Evolutionary conservation across 2,329 filamentous ascomycete species (phyloP).

Genomic region (Sordariomycetes sp.): DNA sequence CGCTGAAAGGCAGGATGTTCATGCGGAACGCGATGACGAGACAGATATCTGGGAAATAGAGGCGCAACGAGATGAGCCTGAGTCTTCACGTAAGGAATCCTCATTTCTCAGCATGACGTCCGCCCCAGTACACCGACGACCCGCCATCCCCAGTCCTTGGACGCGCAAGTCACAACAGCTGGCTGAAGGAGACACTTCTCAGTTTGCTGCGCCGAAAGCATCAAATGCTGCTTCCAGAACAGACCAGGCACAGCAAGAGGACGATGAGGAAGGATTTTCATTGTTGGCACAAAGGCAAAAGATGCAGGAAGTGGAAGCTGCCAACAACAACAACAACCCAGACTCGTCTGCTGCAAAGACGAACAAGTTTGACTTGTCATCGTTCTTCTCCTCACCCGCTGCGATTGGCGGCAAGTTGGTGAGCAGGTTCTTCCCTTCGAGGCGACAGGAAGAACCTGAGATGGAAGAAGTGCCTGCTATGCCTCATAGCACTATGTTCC

Average conservation of each 20-base stretch:
- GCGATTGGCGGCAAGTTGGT: slow-evolving; percentile 23
- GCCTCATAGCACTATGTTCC: slow-evolving; percentile 31
- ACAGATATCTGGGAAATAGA: slow-evolving; percentile 51
- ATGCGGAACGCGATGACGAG: slow-evolving; percentile 24
- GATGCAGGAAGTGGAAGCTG: slow-evolving; percentile 9
- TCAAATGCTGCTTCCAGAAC: background rate
- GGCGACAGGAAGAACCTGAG: background rate
- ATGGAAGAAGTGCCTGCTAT: slow-evolving; percentile 9
- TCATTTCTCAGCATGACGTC: slow-evolving; percentile 17
- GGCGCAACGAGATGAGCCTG: slow-evolving; percentile 36
- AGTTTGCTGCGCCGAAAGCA: background rate
- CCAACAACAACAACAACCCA: slow-evolving; percentile 3
- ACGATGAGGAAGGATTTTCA: slow-evolving; percentile 31
- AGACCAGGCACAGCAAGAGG: background rate
- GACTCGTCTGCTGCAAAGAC: slow-evolving; percentile 15
- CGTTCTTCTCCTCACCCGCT: slow-evolving; percentile 50
- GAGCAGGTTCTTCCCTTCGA: slow-evolving; percentile 17
- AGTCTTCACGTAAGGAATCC: slow-evolving; percentile 14
- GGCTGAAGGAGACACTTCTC: no score
- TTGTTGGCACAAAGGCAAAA: slow-evolving; percentile 24
- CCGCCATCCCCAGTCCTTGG: slow-evolving; percentile 30
- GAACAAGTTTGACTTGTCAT: slow-evolving; percentile 36
- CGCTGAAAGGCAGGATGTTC: slow-evolving; percentile 9
- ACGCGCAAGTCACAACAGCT: no score
- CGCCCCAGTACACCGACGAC: slow-evolving; percentile 10